A percentile compares a stretch with the other conserved stretches of the same genome.
Conservation (phyloP, 768 basidiomycete genomes). For the Stropharia rugosoannulata region DNA sequence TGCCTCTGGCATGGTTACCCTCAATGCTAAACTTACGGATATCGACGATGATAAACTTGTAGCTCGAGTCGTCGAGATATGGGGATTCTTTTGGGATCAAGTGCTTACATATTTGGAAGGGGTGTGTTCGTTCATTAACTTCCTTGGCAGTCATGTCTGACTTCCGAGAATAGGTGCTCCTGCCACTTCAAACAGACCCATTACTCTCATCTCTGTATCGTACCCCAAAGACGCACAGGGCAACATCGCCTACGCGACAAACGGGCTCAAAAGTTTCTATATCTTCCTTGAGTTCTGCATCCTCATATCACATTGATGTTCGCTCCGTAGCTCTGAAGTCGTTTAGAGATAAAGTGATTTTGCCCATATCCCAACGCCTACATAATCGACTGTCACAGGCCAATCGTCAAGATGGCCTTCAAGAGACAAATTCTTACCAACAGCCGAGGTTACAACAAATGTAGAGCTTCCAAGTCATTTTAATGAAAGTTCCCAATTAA, state of each 20-base stretch:
- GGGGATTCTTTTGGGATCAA: conserved; percentile 93
- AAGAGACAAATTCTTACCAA: conserved; percentile 55
- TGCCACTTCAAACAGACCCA: conserved; percentile 39
- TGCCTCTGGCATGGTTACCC: conserved; percentile 85
- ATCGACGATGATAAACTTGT: conserved; percentile 81
- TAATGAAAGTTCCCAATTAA: background rate
- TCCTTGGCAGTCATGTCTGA: conserved; percentile 1
- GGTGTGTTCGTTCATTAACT: conserved; percentile 41
- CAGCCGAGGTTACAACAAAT: conserved; percentile 81
- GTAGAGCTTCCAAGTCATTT: conserved; percentile 31
- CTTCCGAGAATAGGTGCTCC: conserved; percentile 25
- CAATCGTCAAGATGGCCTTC: conserved; percentile 53
- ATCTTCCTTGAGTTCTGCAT: conserved; percentile 30
- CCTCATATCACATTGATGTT: conserved; percentile 69
- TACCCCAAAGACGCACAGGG: conserved; percentile 52
- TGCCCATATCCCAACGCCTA: conserved; percentile 60
- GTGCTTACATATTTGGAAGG: conserved; percentile 87
- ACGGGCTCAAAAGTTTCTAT: conserved; percentile 40
- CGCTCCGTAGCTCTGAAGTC: conserved; percentile 76
- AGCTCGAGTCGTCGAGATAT: conserved; percentile 78
- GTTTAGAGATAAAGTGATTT: conserved; percentile 78
- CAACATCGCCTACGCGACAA: conserved; percentile 50
- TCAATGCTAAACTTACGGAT: conserved; percentile 79
- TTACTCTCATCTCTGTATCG: conserved; percentile 70
- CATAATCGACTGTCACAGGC: conserved; percentile 53